Base-by-base conservation (phyloP, 1,139 yeast species). In the Dujonia santamariae region DNA sequence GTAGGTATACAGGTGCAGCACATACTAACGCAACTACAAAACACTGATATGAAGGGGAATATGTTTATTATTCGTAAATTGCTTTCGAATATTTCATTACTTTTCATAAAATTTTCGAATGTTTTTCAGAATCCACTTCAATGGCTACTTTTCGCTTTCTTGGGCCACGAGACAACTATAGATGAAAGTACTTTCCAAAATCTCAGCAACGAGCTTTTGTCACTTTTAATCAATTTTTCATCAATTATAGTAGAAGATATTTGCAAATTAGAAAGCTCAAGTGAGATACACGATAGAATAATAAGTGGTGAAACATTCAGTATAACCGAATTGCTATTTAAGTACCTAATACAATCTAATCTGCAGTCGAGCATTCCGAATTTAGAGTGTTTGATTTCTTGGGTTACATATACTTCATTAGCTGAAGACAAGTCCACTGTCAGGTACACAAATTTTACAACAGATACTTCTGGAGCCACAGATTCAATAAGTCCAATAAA, bases 221-320 rank as follows among this genome's bases (percentile, higher is more conserved):
- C 32, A 4, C n/a, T 33, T 15, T 11, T 38, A 1, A 38, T 67
- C 17, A 40, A 50, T n/a, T 70, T 72, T 38, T 59, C 72, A 3
- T 65, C 80, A 17, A 75, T 77, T 13, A 47, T 80, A 1, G 74
- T 71, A 1, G 88, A 81, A 48, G 88, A 82, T 42, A 45, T 72
- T 7, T 47, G 61, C 21, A 74, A 71, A 42, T 54, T 53, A 34
- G 66, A 56, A 37, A 48, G 44, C 8, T 12, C 12, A 8, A 27
- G 30, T 19, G 41, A 45, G 3, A 43, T 67, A 8, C 76, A 69
- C 44, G 49, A 50, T 19, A 9, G 6, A 4, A 36, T 46, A 1
- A 50, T 69, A 0, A 61, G 52, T 24, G 42, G 43, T 0, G 37
- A 54, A 18, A 32, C 68, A 0, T 69, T 53, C 38, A 47, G 46